phyloP scores from a whole-genome alignment of 2,329 filamentous ascomycete genomes.

The Knoxdaviesia capensis region DNA sequence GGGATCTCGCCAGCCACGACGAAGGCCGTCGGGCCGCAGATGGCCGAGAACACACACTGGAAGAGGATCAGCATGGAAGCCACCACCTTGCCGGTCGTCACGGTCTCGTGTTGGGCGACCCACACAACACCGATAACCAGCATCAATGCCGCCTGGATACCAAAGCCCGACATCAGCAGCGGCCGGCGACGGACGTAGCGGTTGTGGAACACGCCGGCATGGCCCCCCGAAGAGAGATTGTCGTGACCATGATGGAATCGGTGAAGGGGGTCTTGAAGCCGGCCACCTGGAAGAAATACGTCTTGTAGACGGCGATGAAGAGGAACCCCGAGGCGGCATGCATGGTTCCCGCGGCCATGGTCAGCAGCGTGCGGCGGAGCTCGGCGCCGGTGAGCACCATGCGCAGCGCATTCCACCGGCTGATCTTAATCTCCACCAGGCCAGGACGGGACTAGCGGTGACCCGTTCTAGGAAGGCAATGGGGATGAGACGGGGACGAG shows the following conservation, averaged over 20 bases:
- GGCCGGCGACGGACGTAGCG: constrained; percentile 3
- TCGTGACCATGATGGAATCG: constrained; percentile 4
- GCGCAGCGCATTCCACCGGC: constrained; percentile 2
- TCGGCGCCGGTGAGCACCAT: constrained; percentile 3
- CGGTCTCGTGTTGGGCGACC: constrained; percentile 1
- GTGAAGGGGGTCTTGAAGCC: constrained; percentile 3
- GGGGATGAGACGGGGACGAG: no score
- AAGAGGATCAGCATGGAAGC: constrained; percentile 4
- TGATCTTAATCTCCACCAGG: constrained; percentile 1
- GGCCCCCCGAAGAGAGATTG: constrained; percentile 3
- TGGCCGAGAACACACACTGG: constrained; percentile 3
- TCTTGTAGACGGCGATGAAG: constrained; percentile 4
- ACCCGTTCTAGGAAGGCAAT: no score
- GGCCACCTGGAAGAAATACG: constrained; percentile 5
- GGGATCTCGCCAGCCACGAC: constrained; percentile 4
- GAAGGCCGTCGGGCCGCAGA: constrained; percentile 3
- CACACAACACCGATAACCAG: constrained; percentile 3
- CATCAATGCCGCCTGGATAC: constrained; percentile 3
- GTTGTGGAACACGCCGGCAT: constrained; percentile 3
- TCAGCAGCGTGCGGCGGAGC: constrained; percentile 4
- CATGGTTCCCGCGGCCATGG: constrained; percentile 2
- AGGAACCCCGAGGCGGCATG: constrained; percentile 4
- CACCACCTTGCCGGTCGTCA: constrained; percentile 3
- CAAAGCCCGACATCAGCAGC: constrained; percentile 2
- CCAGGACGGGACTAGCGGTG: no score